These are phyloP conservation scores for Aspergillus aculeatus DNA, from an alignment of 2,329 filamentous ascomycete genomes.

Conservation along the genomic window DNA sequence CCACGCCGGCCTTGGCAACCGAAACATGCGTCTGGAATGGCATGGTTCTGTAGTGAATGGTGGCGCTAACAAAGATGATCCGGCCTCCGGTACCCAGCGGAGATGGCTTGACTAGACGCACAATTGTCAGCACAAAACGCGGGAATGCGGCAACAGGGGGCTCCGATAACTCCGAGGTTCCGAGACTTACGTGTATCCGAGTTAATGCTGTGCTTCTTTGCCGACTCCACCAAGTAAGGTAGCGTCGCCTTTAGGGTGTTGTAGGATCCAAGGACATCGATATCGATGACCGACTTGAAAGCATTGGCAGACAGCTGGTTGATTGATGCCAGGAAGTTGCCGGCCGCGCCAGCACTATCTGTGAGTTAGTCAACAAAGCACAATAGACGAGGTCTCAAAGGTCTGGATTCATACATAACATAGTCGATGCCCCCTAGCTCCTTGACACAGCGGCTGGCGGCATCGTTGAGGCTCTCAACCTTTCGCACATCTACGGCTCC, in stretches of 20 bases:
- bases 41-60: slow-evolving; percentile 84
- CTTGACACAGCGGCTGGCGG: slow-evolving; percentile 74
- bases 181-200: slow-evolving; percentile 49
- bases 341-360: slow-evolving; percentile 80
- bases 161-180: neutral
- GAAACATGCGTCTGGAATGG: slow-evolving; percentile 86
- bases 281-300: slow-evolving; percentile 94
- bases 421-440: slow-evolving; percentile 89
- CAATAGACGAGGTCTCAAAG: neutral
- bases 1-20: slow-evolving; percentile 87
- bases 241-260: slow-evolving; percentile 93
- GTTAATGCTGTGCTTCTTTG: slow-evolving; percentile 60
- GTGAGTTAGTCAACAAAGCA: slow-evolving; percentile 13
- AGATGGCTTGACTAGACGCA: slow-evolving; percentile 26
- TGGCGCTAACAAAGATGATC: slow-evolving; percentile 86
- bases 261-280: slow-evolving; percentile 89
- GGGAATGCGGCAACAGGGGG: neutral
- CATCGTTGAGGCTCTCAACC: slow-evolving; percentile 65
- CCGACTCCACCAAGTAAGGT: slow-evolving; percentile 76
- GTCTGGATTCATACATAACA: slow-evolving; percentile 65
- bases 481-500: slow-evolving; percentile 73
- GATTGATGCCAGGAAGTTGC: slow-evolving; percentile 90
- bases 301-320: slow-evolving; percentile 79
- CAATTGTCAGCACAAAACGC: slow-evolving; percentile 8
- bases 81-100: slow-evolving; percentile 68